Evolutionary conservation across 192 early-diverging fungal genomes (phyloP).

Genomic region (Coemansia furcata): DNA sequence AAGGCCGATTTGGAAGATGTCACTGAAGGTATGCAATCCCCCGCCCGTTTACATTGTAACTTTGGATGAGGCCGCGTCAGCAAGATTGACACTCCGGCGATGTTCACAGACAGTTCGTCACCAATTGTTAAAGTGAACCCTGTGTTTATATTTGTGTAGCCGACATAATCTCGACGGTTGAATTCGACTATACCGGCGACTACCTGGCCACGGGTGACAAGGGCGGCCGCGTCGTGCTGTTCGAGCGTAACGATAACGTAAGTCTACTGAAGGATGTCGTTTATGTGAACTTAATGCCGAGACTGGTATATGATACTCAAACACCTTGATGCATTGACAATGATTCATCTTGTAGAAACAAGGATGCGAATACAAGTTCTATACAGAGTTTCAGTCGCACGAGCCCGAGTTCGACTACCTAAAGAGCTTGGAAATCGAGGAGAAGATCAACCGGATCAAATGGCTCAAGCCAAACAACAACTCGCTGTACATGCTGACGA

Average conservation of each 20-base stretch:
- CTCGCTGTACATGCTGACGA: constrained; percentile 94
- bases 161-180: constrained; percentile 98
- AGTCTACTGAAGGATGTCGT: constrained; percentile 27
- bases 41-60: not conserved
- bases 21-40: constrained; percentile 82
- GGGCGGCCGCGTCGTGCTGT: constrained; percentile 96
- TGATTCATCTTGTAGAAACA: constrained; percentile 73
- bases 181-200: constrained; percentile 97
- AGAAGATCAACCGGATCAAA: constrained; percentile 99
- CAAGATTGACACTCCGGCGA: not conserved
- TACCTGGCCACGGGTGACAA: constrained; percentile 97
- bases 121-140: not conserved
- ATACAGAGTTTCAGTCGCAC: constrained; percentile 99
- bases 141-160: constrained; percentile 57
- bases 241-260: constrained; percentile 96
- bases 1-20: constrained; percentile 98
- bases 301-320: not conserved
- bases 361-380: constrained; percentile 99
- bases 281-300: not conserved
- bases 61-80: not conserved
- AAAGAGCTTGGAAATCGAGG: constrained; percentile 98
- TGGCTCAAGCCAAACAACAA: constrained; percentile 97
- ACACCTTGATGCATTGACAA: not conserved
- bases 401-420: constrained; percentile 99
- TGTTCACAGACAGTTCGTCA: not conserved